Percentiles rank a stretch among this genome's conserved stretches.
These are phyloP conservation scores for Pseudogymnoascus sp. DNA, from an alignment of 2,329 filamentous ascomycete genomes.

Conservation along the genomic window DNA sequence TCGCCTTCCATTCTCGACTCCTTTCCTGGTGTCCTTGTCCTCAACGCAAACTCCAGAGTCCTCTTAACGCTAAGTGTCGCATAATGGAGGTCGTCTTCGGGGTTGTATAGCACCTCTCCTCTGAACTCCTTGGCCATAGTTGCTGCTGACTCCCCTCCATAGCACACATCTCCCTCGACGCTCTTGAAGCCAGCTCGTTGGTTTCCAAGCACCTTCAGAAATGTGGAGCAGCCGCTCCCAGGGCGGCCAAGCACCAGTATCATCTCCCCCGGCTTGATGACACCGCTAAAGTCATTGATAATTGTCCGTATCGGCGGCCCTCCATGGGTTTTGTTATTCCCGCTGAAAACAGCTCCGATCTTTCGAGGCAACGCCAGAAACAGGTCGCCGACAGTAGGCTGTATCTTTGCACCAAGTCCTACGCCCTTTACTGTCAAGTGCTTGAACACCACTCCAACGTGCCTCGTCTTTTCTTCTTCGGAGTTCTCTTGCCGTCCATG, in stretches of 20 bases:
- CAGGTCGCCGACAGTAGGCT: slow-evolving; percentile 35
- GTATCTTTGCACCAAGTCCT: slow-evolving; percentile 52
- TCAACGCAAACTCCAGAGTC: slow-evolving; percentile 65
- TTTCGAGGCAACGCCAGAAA: slow-evolving; percentile 25
- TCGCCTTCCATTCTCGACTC: slow-evolving; percentile 53
- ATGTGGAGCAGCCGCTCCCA: slow-evolving; percentile 42
- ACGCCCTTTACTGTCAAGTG: slow-evolving; percentile 62
- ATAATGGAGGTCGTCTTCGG: slow-evolving; percentile 69
- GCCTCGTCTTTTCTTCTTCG: slow-evolving; percentile 60
- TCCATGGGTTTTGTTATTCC: background rate
- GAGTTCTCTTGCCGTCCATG: slow-evolving; percentile 54
- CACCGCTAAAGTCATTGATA: slow-evolving; percentile 36
- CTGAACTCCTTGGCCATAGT: slow-evolving; percentile 65
- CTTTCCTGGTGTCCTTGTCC: slow-evolving; percentile 58
- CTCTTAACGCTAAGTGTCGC: slow-evolving; percentile 68
- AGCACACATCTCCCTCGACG: slow-evolving; percentile 34
- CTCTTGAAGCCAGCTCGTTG: slow-evolving; percentile 26
- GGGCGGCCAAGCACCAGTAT: slow-evolving; percentile 30
- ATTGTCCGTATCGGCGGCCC: slow-evolving; percentile 12
- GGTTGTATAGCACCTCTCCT: slow-evolving; percentile 64
- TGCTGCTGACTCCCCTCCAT: slow-evolving; percentile 46
- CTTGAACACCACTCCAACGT: slow-evolving; percentile 62
- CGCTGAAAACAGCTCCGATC: slow-evolving; percentile 9
- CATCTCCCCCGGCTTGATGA: slow-evolving; percentile 79
- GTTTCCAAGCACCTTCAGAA: slow-evolving; percentile 46